Conservation (phyloP, 2,329 filamentous ascomycete species). For the Aspergillus sp. region DNA sequence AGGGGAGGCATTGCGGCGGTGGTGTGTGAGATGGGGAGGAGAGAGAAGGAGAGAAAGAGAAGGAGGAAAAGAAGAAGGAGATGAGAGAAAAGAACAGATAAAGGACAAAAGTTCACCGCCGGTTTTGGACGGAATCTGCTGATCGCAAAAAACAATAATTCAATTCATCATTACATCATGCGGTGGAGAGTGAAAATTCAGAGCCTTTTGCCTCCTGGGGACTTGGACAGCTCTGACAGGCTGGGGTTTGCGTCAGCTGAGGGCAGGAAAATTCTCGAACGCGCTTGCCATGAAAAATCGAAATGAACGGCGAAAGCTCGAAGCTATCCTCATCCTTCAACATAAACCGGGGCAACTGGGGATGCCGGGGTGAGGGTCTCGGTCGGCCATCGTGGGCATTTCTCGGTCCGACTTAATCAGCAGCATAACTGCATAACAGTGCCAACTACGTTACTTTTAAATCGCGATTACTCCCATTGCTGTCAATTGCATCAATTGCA, state of each 20-base stretch:
- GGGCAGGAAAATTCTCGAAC: too few species aligned
- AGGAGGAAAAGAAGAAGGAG: neutral
- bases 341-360: too few species aligned
- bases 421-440: too few species aligned
- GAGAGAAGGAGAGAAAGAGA: neutral
- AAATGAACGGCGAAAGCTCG: too few species aligned
- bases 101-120: neutral
- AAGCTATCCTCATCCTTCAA: too few species aligned
- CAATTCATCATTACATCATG: neutral
- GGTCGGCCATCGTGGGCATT: too few species aligned
- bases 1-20: conserved; percentile 29
- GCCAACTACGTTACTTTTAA: too few species aligned
- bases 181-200: neutral
- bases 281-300: too few species aligned
- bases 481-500: too few species aligned
- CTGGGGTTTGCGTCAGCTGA: neutral
- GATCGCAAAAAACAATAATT: neutral
- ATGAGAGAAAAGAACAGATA: neutral
- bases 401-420: too few species aligned
- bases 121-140: neutral
- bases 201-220: neutral
- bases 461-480: too few species aligned
- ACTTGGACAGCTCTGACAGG: neutral
- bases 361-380: too few species aligned
- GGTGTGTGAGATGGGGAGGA: conserved; percentile 19